These are phyloP conservation scores for Suhomyces ambrosiae DNA, from an alignment of 1,139 yeast species.

Conservation along the genomic window DNA sequence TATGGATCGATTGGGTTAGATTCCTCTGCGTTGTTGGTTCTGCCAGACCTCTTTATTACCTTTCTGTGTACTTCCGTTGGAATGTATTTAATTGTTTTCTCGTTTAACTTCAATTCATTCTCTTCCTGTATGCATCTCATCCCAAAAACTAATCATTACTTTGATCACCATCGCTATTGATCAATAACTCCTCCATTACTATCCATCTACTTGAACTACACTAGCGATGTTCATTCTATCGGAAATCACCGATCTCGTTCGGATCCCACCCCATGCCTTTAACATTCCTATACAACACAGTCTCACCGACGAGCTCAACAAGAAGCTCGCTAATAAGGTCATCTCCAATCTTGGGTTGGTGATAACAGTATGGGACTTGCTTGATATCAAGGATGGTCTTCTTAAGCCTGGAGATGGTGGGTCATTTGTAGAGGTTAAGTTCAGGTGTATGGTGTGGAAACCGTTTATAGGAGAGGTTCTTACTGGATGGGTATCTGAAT, in stretches of 20 bases:
- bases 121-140: too few species aligned
- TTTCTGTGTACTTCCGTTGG: too few species aligned
- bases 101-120: too few species aligned
- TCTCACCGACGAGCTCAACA: constrained; percentile 76
- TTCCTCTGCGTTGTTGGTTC: too few species aligned
- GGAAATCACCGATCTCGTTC: constrained; percentile 75
- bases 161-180: too few species aligned
- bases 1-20: too few species aligned
- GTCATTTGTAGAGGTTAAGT: constrained; percentile 71
- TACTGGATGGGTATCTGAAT: constrained; percentile 90
- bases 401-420: constrained; percentile 97
- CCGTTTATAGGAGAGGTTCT: constrained; percentile 95
- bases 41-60: too few species aligned
- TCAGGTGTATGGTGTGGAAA: constrained; percentile 80
- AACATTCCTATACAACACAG: constrained; percentile 70
- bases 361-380: constrained; percentile 79
- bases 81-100: too few species aligned
- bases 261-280: constrained; percentile 87
- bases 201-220: too few species aligned
- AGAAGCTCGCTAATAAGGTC: constrained; percentile 82
- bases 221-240: constrained; percentile 85
- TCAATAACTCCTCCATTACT: too few species aligned
- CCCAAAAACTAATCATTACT: too few species aligned
- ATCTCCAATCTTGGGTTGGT: constrained; percentile 84
- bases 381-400: constrained; percentile 81